Base-by-base conservation (phyloP, 1,284 basidiomycete species). In the Cutaneotrichosporon dermatis region DNA sequence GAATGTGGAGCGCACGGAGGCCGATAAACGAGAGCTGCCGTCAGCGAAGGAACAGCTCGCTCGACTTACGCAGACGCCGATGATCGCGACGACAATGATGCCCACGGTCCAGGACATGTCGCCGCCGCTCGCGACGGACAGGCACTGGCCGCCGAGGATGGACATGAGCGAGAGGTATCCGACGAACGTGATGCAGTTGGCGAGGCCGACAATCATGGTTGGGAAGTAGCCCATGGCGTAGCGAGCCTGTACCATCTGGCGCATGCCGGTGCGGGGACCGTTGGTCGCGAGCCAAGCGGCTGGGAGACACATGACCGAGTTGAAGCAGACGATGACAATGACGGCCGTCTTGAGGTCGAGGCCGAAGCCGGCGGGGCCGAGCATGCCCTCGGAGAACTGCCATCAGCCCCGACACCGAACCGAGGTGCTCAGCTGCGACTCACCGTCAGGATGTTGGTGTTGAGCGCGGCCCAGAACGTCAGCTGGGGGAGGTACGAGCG, bases 231-330 rank as follows among this genome's bases (percentile, higher is more conserved):
- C 90, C 71, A 91, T 90, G 41, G 84, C 86, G 75, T 87, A 89
- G 33, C 88, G 80, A 6, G 90, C 86, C 60, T 86, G 84, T 16
- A 90, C 85, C 88, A 93, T 91, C 68, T 92, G 90, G n/a, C 91
- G 83, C 79, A 93, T 83, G 8, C 91, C 92, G 0, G 88, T 80
- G 72, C 86, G 87, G 0, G 90, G 88, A n/a, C 92, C 91, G 84
- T 89, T 92, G 43, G 87, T 90, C 11, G 86, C 82, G 54, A 75
- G 72, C 51, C 70, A 77, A 0, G 73, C 74, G 9, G 73, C 67
- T 6, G 72, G 70, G 25, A 61, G 46, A 25, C 68, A 69, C 40
- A 66, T 68, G 42, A 67, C 58, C 1, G 67, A 62, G 12, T 66
- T 71, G 59, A 73, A 74, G 54, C 69, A 56, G 49, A 74, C 57